A percentile compares a stretch with the other conserved stretches of the same genome.
phyloP scores from a whole-genome alignment of 2,329 filamentous ascomycete species.

The Sphaerulina vaccinii region DNA sequence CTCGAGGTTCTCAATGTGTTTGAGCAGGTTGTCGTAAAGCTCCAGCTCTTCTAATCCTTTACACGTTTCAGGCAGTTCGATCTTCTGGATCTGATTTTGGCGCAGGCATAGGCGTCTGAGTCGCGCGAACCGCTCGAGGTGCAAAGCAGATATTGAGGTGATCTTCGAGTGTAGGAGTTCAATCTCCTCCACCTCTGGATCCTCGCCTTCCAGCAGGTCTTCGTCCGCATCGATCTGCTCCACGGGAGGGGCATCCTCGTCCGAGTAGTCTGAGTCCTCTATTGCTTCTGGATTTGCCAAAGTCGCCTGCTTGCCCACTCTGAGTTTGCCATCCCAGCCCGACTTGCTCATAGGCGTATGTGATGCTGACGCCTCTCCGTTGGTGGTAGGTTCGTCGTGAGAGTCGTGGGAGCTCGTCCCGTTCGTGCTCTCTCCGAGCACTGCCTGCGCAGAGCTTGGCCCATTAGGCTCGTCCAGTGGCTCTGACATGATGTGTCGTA shows the following conservation, averaged over 20 bases:
- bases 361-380: conserved; percentile 11
- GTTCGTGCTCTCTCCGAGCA: not conserved
- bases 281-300: conserved; percentile 78
- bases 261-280: conserved; percentile 82
- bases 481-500: not conserved
- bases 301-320: conserved; percentile 67
- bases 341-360: conserved; percentile 24
- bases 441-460: not conserved
- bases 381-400: not conserved
- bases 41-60: conserved; percentile 73
- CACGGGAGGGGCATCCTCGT: conserved; percentile 63
- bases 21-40: conserved; percentile 93
- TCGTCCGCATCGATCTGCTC: conserved; percentile 81
- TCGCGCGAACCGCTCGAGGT: conserved; percentile 78
- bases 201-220: conserved; percentile 60
- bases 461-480: not conserved
- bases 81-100: conserved; percentile 81
- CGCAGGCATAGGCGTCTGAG: conserved; percentile 75
- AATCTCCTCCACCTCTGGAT: conserved; percentile 66
- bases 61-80: conserved; percentile 72
- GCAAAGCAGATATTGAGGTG: conserved; percentile 71
- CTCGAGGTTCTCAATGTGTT: conserved; percentile 81
- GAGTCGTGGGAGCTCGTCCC: not conserved
- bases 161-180: conserved; percentile 87
- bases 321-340: conserved; percentile 82